phyloP scores from a whole-genome alignment of 306 rosid genomes.

The Echinosophora koreensis region DNA sequence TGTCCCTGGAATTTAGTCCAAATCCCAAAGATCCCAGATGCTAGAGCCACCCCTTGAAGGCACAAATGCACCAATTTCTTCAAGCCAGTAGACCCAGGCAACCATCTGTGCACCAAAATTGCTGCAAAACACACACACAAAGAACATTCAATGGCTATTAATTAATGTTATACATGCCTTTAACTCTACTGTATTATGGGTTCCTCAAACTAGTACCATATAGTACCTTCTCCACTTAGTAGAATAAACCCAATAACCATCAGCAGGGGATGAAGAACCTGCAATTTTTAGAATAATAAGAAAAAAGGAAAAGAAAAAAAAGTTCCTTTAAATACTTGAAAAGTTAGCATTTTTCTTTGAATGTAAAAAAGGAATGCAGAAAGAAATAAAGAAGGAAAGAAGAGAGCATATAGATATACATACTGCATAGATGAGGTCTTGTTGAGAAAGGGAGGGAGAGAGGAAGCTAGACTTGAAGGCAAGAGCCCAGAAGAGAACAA shows the following conservation, averaged over 20 bases:
- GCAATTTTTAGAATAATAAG: no score
- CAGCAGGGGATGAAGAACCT: conserved; percentile 90
- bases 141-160: conserved; percentile 30
- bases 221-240: conserved; percentile 86
- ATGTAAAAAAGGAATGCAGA: background rate
- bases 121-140: conserved; percentile 53
- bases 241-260: conserved; percentile 94
- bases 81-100: conserved; percentile 75
- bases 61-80: conserved; percentile 87
- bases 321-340: conserved; percentile 5
- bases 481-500: conserved; percentile 76
- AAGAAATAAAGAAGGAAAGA: background rate
- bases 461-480: conserved; percentile 79
- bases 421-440: conserved; percentile 67
- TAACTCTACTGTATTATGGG: background rate
- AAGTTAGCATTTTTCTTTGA: background rate
- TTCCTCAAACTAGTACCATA: background rate
- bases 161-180: background rate
- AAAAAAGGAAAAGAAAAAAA: background rate
- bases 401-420: background rate
- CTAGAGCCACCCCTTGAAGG: conserved; percentile 89
- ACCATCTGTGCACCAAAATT: conserved; percentile 83
- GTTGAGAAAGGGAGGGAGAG: conserved; percentile 57
- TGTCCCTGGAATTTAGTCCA: conserved; percentile 82
- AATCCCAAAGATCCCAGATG: conserved; percentile 80